Conservation (phyloP, 192 early-diverging fungal species). For the Podila epigama region DNA sequence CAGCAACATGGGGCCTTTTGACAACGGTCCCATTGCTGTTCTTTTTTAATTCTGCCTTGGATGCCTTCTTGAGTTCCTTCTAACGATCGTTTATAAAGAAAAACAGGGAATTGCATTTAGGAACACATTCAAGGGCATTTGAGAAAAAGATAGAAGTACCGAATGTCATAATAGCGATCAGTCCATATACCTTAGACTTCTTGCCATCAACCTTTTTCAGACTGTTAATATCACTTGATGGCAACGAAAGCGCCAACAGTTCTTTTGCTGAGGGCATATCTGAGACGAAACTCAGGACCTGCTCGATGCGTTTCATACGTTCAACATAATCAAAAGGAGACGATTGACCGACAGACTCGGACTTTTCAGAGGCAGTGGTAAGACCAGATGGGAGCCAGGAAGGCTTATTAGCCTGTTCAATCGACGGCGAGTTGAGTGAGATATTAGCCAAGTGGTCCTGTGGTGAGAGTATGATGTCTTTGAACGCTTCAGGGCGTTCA, state of each 20-base stretch:
- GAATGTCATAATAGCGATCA: not conserved
- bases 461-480: slow-evolving; percentile 12
- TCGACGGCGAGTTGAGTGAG: slow-evolving; percentile 9
- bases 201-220: slow-evolving; percentile 2
- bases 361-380: not conserved
- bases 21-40: slow-evolving; percentile 7
- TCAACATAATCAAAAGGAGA: slow-evolving; percentile 12
- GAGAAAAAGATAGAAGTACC: not conserved
- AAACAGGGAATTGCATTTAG: not conserved
- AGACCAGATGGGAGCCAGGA: not conserved
- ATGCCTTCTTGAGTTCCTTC: slow-evolving; percentile 14
- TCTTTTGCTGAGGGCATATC: slow-evolving; percentile 14
- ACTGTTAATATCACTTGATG: not conserved
- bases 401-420: not conserved
- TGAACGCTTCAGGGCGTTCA: not conserved
- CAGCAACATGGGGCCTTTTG: slow-evolving; percentile 43
- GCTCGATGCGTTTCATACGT: slow-evolving; percentile 42
- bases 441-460: slow-evolving; percentile 18
- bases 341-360: not conserved
- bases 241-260: slow-evolving; percentile 14
- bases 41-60: slow-evolving; percentile 11
- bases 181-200: slow-evolving; percentile 9
- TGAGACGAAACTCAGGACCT: slow-evolving; percentile 16
- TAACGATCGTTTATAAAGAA: not conserved
- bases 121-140: not conserved